Conservation (phyloP, 768 basidiomycete species). For the Aureoboletus auriporus region DNA sequence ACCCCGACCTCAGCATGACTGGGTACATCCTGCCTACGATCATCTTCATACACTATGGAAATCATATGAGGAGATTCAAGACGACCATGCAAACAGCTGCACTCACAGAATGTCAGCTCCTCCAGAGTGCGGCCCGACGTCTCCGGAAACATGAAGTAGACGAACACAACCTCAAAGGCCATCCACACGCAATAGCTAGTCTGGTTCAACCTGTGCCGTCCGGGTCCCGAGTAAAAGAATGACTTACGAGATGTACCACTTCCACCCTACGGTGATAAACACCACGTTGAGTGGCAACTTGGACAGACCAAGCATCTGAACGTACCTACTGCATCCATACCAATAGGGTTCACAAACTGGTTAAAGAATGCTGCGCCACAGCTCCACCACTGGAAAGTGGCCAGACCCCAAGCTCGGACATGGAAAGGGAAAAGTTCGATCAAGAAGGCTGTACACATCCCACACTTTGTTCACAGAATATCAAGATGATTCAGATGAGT, state of each 20-base stretch:
- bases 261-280: conserved; percentile 7
- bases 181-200: conserved; percentile 16
- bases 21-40: no score
- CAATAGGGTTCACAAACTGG: conserved; percentile 6
- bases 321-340: neutral
- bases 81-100: neutral
- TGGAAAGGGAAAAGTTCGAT: conserved; percentile 64
- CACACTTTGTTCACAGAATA: neutral
- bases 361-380: conserved; percentile 28
- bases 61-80: no score
- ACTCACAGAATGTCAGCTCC: conserved; percentile 17
- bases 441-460: conserved; percentile 42
- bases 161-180: conserved; percentile 10
- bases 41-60: no score
- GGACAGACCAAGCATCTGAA: neutral
- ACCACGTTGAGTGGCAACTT: neutral
- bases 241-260: conserved; percentile 12
- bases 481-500: neutral
- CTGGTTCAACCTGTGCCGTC: neutral
- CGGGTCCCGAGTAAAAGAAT: no score
- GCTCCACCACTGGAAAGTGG: conserved; percentile 58
- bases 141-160: conserved; percentile 19
- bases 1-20: no score
- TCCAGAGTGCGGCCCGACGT: conserved; percentile 17
- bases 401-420: conserved; percentile 55